Conservation (phyloP, 164 flowering plant species). For the Magnolia kwangsiensis region DNA sequence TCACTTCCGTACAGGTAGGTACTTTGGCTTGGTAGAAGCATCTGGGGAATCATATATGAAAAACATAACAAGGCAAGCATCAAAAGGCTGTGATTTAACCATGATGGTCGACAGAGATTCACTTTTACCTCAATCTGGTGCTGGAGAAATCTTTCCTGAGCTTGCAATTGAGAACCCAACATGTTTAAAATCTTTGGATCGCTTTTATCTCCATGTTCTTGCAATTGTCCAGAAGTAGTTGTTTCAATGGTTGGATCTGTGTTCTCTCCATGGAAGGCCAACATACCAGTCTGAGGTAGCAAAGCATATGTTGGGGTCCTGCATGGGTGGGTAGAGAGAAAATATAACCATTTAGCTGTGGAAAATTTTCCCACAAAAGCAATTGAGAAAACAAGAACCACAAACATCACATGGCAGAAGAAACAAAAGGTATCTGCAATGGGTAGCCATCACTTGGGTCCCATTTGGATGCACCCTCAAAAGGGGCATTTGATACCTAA, state of each 20-base stretch:
- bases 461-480: no score
- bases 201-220: slow-evolving; percentile 2
- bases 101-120: not conserved
- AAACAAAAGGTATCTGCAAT: not conserved
- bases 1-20: not conserved
- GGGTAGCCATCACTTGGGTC: no score
- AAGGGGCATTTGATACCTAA: not conserved
- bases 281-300: slow-evolving; percentile 32
- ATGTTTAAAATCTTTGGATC: slow-evolving; percentile 21
- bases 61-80: not conserved
- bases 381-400: not conserved
- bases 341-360: not conserved
- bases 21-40: not conserved
- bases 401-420: not conserved
- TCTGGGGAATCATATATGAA: not conserved
- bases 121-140: slow-evolving; percentile 59
- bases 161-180: slow-evolving; percentile 37
- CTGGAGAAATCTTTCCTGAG: slow-evolving; percentile 37
- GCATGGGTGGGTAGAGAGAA: slow-evolving; percentile 12
- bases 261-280: slow-evolving; percentile 12
- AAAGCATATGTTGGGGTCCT: slow-evolving; percentile 62
- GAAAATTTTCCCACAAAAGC: not conserved
- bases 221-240: slow-evolving; percentile 20
- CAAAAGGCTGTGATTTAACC: not conserved
- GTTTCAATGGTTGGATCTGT: slow-evolving; percentile 23